Conservation (phyloP, 1,139 yeast species). For the Magnusiomyces fungicola region DNA sequence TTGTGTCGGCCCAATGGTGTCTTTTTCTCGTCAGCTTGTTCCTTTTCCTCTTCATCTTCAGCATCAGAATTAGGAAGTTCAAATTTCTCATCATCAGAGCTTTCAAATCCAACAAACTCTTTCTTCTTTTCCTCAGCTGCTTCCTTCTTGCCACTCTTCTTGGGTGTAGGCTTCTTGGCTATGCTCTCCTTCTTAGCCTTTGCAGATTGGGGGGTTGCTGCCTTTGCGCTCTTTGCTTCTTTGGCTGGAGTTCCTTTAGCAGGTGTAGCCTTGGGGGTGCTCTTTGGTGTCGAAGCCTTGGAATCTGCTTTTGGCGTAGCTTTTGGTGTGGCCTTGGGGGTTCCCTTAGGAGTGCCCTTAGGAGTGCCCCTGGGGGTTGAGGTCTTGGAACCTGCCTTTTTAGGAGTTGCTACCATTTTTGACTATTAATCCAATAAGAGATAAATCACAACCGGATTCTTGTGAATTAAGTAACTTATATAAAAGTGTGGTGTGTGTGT, state of each 20-base stretch:
- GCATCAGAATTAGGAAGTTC: background rate
- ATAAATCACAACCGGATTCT: too few relatives aligned
- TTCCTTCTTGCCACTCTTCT: background rate
- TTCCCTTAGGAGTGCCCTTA: too few relatives aligned
- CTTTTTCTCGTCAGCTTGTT: background rate
- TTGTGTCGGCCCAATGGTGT: slow-evolving; percentile 10
- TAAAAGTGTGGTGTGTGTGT: too few relatives aligned
- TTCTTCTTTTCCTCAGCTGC: background rate
- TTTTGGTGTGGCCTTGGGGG: background rate
- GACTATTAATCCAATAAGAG: too few relatives aligned
- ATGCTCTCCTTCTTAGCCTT: background rate
- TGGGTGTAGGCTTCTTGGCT: background rate
- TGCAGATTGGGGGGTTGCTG: background rate
- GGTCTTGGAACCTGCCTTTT: too few relatives aligned
- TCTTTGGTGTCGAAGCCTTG: too few relatives aligned
- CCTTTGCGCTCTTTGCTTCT: background rate
- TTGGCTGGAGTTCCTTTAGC: too few relatives aligned
- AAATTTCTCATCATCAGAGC: background rate
- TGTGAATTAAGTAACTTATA: too few relatives aligned
- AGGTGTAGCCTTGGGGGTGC: too few relatives aligned
- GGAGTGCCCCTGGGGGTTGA: too few relatives aligned
- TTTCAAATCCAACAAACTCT: background rate
- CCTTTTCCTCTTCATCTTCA: background rate
- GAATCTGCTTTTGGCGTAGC: background rate
- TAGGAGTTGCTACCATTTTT: too few relatives aligned